A percentile compares a stretch with the other conserved stretches of the same genome.
phyloP scores from a whole-genome alignment of 2,329 filamentous ascomycete species.

The Tolypocladium paradoxum region DNA sequence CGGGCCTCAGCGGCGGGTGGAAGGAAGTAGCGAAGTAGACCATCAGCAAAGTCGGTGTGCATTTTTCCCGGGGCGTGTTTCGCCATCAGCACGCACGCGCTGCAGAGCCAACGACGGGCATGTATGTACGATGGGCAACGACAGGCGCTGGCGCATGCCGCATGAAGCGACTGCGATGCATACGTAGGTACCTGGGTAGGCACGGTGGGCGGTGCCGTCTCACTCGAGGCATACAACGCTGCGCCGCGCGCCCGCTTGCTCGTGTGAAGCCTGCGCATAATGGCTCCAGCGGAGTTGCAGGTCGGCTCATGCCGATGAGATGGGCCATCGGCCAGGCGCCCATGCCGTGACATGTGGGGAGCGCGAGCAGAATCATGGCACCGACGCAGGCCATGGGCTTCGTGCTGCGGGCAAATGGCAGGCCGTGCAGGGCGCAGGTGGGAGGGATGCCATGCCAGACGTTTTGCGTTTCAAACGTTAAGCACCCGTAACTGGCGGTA shows the following conservation, averaged over 20 bases:
- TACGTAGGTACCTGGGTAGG: neutral
- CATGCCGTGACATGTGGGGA: neutral
- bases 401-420: neutral
- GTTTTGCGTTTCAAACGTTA: neutral
- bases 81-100: neutral
- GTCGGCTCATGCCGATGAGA: neutral
- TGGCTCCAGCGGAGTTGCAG: too few relatives aligned
- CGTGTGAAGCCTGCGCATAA: too few relatives aligned
- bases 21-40: too few relatives aligned
- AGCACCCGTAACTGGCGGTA: neutral
- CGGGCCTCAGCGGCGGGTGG: neutral
- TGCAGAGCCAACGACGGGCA: neutral
- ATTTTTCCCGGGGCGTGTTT: neutral
- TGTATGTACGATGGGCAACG: neutral
- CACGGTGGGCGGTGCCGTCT: neutral
- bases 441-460: neutral
- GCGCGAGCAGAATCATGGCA: neutral
- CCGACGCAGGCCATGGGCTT: neutral
- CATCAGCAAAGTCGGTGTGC: conserved; percentile 1
- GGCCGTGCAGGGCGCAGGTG: neutral
- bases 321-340: neutral
- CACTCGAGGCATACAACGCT: neutral
- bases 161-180: neutral
- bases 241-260: neutral
- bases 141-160: neutral